Conservation (phyloP, 345 rosid species). For the Populus nigra region DNA sequence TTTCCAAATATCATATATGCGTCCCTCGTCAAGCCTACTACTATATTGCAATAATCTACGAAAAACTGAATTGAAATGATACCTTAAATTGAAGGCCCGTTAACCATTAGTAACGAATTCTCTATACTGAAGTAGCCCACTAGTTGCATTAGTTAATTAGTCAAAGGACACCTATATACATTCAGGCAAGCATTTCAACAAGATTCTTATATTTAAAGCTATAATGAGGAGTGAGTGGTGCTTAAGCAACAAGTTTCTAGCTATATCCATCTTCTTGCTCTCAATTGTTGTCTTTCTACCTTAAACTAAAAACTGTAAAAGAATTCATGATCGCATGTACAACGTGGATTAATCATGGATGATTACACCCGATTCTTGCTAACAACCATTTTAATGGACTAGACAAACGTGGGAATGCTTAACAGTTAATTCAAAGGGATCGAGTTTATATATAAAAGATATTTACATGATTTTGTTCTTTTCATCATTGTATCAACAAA, state of each 20-base stretch:
- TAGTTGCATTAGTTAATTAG: no score
- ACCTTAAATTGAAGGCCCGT: neutral
- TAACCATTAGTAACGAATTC: no score
- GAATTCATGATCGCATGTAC: neutral
- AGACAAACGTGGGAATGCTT: conserved; percentile 24
- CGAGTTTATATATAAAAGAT: neutral
- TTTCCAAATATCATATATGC: neutral
- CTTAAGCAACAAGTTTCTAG: neutral
- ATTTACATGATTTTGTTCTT: conserved; percentile 15
- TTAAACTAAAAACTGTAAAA: neutral
- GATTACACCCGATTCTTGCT: neutral
- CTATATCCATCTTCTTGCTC: neutral
- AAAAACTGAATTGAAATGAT: no score
- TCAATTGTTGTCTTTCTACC: neutral
- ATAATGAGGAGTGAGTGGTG: neutral
- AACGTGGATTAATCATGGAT: neutral
- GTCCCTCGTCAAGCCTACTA: no score
- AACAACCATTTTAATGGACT: neutral
- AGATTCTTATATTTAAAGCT: neutral
- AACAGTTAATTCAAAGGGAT: conserved; percentile 22
- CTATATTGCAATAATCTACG: no score
- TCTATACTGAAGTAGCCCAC: neutral
- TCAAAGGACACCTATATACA: neutral
- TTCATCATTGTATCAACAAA: conserved; percentile 8
- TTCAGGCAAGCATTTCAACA: neutral